Evolutionary conservation across 2,329 filamentous ascomycete species (phyloP).

Genomic region (Ceratocystis ficicola): DNA sequence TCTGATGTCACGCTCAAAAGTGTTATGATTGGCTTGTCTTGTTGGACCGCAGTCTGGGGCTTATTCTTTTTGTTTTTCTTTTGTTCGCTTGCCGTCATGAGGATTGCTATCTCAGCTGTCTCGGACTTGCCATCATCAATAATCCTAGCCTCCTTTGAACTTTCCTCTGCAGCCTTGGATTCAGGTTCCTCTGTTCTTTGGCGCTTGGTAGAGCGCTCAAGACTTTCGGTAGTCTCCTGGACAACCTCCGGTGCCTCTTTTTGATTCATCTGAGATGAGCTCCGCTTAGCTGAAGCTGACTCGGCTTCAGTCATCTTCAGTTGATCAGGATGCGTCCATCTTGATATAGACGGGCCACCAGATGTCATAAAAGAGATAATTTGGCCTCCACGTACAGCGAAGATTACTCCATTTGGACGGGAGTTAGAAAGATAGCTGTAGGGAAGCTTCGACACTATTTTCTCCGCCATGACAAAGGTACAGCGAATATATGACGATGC

Average conservation of each 20-base stretch:
- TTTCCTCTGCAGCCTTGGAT: constrained; percentile 11
- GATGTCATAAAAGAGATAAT: constrained; percentile 54
- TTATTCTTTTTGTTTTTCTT: constrained; percentile 28
- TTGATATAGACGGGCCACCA: constrained; percentile 46
- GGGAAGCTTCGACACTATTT: constrained; percentile 39
- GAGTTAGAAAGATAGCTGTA: constrained; percentile 50
- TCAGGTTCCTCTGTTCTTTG: constrained; percentile 23
- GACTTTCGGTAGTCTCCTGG: constrained; percentile 5
- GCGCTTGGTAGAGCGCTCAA: constrained; percentile 19
- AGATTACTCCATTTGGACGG: constrained; percentile 44
- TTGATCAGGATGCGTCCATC: constrained; percentile 46
- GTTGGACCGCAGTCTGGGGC: constrained; percentile 29
- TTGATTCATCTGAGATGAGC: constrained; percentile 26
- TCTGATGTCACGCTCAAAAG: constrained; percentile 52
- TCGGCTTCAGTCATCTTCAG: constrained; percentile 26
- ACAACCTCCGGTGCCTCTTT: constrained; percentile 23
- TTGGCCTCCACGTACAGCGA: constrained; percentile 61
- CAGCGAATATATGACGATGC: not conserved
- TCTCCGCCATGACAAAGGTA: constrained; percentile 10
- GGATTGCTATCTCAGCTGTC: constrained; percentile 16
- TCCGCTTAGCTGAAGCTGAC: constrained; percentile 23
- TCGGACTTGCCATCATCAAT: constrained; percentile 29
- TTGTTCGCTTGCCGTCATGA: constrained; percentile 21
- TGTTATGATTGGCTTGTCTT: constrained; percentile 53
- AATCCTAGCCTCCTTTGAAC: constrained; percentile 31